Evolutionary conservation across 345 rosid species (phyloP).

Genomic region (Salix dunnii): DNA sequence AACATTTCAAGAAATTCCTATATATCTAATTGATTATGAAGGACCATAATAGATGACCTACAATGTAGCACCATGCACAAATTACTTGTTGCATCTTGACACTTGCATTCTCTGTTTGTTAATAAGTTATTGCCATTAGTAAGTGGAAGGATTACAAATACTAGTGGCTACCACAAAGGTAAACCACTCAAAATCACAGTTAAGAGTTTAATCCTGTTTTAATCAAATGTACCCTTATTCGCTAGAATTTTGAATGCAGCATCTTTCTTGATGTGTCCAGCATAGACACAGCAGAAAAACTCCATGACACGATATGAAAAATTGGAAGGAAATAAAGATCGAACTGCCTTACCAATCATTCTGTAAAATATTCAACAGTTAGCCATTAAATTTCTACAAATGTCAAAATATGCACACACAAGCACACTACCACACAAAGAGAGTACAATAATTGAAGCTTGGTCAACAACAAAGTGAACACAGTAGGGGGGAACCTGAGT

Average conservation of each 20-base stretch:
- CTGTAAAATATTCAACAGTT: neutral
- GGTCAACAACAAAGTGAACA: neutral
- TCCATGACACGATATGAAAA: neutral
- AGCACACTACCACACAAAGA: neutral
- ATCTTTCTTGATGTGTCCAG: neutral
- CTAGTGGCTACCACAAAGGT: neutral
- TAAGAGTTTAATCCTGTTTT: neutral
- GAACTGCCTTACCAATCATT: neutral
- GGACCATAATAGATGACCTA: slow-evolving; percentile 2
- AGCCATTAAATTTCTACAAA: neutral
- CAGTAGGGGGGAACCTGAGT: slow-evolving; percentile 32
- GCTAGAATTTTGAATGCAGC: neutral
- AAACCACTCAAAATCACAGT: neutral
- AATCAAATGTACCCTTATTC: neutral
- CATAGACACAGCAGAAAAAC: neutral
- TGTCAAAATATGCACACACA: neutral
- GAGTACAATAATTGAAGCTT: neutral
- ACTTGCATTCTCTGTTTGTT: neutral
- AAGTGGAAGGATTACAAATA: neutral
- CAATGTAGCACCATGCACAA: neutral
- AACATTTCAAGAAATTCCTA: neutral
- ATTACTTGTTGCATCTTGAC: neutral
- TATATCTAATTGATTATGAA: neutral
- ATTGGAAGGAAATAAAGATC: neutral
- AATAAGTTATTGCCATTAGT: neutral